Evolutionary conservation across 2,329 filamentous ascomycete genomes (phyloP).

Genomic region (Zymoseptoria passerinii): DNA sequence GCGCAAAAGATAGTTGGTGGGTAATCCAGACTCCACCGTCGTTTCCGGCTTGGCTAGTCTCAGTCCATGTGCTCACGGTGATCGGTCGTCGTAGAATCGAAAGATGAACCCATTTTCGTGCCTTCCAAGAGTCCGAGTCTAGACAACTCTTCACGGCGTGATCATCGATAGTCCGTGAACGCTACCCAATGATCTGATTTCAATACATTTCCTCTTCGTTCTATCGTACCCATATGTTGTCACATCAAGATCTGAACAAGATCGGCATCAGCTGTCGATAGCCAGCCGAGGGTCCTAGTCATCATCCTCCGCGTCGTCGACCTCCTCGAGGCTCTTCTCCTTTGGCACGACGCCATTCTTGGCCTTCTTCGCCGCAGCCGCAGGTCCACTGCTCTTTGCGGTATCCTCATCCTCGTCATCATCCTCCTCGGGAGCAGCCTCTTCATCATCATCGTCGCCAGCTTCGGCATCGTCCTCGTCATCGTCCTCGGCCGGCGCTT

Average conservation of each 20-base stretch:
- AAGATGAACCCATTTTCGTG: too few species aligned
- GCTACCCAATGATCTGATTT: background rate
- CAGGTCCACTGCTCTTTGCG: conserved; percentile 21
- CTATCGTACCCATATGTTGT: background rate
- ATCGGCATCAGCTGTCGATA: background rate
- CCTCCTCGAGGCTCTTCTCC: conserved; percentile 25
- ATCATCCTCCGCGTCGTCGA: conserved; percentile 20
- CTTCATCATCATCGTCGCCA: conserved; percentile 23
- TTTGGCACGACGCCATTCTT: conserved; percentile 26
- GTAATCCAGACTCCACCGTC: too few species aligned
- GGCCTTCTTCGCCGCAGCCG: conserved; percentile 23
- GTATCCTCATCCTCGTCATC: conserved; percentile 27
- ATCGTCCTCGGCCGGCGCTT: conserved; percentile 11
- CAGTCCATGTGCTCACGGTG: too few species aligned
- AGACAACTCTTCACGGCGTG: too few species aligned
- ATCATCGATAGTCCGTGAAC: too few species aligned
- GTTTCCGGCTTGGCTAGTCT: too few species aligned
- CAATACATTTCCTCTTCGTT: background rate
- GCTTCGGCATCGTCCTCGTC: conserved; percentile 16
- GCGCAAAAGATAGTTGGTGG: too few species aligned
- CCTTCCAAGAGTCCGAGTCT: too few species aligned
- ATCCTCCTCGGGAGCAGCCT: conserved; percentile 26
- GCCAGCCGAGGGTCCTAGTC: conserved; percentile 1
- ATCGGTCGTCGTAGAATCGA: too few species aligned
- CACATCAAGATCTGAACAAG: background rate